These are phyloP conservation scores for Sugiyamaella neomexicana DNA, from an alignment of 1,139 yeast species.

Conservation along the genomic window DNA sequence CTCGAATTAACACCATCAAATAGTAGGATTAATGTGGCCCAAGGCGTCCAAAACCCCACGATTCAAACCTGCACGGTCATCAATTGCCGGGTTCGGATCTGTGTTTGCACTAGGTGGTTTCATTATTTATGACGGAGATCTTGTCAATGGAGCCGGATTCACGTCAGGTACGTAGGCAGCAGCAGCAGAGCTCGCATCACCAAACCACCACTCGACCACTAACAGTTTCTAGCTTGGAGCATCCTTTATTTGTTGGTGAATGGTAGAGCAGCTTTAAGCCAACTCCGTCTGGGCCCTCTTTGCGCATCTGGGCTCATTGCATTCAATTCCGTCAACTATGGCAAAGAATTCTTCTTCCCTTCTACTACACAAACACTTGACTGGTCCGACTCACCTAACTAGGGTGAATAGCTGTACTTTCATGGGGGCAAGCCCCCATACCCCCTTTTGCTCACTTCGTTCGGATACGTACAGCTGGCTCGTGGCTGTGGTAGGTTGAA, in stretches of 20 bases:
- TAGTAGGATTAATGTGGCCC: slow-evolving; percentile 36
- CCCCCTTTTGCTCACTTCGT: too few species aligned
- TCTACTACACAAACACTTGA: slow-evolving; percentile 10
- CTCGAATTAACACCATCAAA: not conserved
- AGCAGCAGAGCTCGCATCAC: not conserved
- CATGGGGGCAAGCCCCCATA: too few species aligned
- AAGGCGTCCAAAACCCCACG: slow-evolving; percentile 30
- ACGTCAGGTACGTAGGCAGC: slow-evolving; percentile 44
- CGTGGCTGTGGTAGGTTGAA: too few species aligned
- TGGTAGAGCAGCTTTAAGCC: slow-evolving; percentile 60
- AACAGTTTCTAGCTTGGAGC: slow-evolving; percentile 63
- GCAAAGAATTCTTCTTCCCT: slow-evolving; percentile 59
- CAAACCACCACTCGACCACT: too few species aligned
- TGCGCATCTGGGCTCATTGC: slow-evolving; percentile 59
- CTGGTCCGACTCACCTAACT: not conserved
- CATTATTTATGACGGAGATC: slow-evolving; percentile 78
- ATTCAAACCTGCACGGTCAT: slow-evolving; percentile 49
- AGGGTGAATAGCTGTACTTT: too few species aligned
- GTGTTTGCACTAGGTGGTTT: slow-evolving; percentile 78
- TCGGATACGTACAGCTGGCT: too few species aligned
- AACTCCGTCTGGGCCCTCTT: slow-evolving; percentile 55
- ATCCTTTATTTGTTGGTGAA: slow-evolving; percentile 72
- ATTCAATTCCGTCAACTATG: slow-evolving; percentile 65
- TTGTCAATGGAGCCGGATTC: slow-evolving; percentile 84
- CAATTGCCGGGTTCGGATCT: slow-evolving; percentile 61